Percentiles rank a stretch among this genome's conserved stretches.
These are phyloP conservation scores for Neonectria coccinea DNA, from an alignment of 2,329 filamentous ascomycete species.

Conservation along the genomic window DNA sequence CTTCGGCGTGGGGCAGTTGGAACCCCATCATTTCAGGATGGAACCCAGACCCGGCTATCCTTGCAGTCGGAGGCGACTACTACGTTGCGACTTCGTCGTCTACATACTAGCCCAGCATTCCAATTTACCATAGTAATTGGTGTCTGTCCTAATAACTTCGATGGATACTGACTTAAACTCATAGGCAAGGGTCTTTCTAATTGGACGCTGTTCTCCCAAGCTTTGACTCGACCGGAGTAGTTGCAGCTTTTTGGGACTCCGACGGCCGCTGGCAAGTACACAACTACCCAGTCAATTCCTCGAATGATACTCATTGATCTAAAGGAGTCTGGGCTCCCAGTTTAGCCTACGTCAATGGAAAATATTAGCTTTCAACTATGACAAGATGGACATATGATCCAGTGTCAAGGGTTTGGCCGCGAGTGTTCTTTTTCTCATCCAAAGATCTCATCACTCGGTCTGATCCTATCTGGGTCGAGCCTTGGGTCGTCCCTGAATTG, in stretches of 20 bases:
- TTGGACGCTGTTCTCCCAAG: conserved; percentile 25
- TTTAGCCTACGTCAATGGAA: too few species aligned
- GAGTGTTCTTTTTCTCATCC: conserved; percentile 42
- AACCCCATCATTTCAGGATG: conserved; percentile 15
- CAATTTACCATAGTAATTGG: conserved; percentile 18
- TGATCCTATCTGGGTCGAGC: conserved; percentile 24
- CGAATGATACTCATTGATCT: too few species aligned
- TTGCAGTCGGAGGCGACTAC: conserved; percentile 20
- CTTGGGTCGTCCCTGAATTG: conserved; percentile 25
- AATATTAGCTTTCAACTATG: too few species aligned
- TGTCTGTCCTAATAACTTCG: neutral
- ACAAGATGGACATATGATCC: too few species aligned
- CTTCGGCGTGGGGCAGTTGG: neutral
- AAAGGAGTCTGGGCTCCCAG: too few species aligned
- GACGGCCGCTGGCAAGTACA: too few species aligned
- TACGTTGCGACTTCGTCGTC: conserved; percentile 25
- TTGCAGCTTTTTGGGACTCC: conserved; percentile 17
- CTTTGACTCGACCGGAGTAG: conserved; percentile 17
- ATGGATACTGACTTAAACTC: neutral
- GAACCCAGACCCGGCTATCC: conserved; percentile 23
- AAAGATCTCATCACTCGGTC: conserved; percentile 32
- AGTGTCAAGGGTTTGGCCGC: conserved; percentile 47
- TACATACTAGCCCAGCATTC: conserved; percentile 17
- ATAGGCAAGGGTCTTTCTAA: conserved; percentile 17
- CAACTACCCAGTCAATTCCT: too few species aligned